Percentiles rank a stretch among this genome's conserved stretches.
Evolutionary conservation across 345 rosid genomes (phyloP).

Genomic region (Lepidium africanum): DNA sequence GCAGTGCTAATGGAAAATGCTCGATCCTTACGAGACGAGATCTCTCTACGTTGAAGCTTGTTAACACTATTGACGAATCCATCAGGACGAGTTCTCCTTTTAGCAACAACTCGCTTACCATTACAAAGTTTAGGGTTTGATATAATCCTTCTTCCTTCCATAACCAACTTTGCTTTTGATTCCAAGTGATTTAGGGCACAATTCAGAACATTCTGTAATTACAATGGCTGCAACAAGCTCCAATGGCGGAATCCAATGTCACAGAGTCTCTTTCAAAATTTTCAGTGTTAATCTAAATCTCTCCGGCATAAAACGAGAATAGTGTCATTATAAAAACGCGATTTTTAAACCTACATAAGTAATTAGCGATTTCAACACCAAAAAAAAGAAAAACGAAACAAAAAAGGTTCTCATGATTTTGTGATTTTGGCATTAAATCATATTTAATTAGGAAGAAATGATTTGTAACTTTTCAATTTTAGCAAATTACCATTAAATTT

Average conservation of each 20-base stretch:
- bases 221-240: not conserved
- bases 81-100: conserved; percentile 46
- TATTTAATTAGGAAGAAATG: no score
- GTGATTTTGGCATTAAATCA: no score
- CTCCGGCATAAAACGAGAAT: not conserved
- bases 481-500: no score
- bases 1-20: conserved; percentile 73
- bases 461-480: no score
- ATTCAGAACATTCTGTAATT: not conserved
- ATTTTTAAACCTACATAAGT: no score
- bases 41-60: conserved; percentile 82
- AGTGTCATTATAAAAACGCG: no score
- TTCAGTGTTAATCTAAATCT: conserved; percentile 2
- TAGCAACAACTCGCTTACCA: conserved; percentile 51
- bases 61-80: conserved; percentile 67
- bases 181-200: not conserved
- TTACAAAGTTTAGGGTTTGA: conserved; percentile 55
- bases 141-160: conserved; percentile 48
- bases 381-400: no score
- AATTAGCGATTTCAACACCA: no score
- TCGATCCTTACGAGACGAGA: conserved; percentile 64
- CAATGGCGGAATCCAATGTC: not conserved
- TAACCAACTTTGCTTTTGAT: not conserved
- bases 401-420: no score
- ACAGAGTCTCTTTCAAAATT: not conserved